Base-by-base conservation (phyloP, 1,284 basidiomycete genomes). In the Porogramme epimiltina region DNA sequence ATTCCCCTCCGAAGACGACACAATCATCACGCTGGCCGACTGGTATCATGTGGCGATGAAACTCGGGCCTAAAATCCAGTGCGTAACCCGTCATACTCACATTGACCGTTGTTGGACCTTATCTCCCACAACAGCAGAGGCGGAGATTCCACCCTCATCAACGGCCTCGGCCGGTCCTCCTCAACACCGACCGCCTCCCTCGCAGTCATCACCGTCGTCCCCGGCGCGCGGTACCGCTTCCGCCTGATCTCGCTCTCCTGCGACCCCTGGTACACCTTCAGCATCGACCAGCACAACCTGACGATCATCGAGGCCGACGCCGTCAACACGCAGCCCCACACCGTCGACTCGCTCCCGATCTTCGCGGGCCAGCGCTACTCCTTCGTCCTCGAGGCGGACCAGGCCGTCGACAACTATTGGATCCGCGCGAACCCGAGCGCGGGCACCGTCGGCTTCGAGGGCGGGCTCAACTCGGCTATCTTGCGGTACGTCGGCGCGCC, bases 401-500 rank as follows among this genome's bases (percentile, higher is more conserved):
- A 60, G 47, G 8, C 45, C 1, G 40, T 57, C 20, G 56, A 48
- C 41, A 61, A 60, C 50, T 63, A 63, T 42, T 63, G 60, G 60
- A 57, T 63, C 25, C 60, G 55, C 24, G 56, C 62, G 1, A 42
- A 48, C 26, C 75, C 77, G 1, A 70, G 68, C 45, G 39, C 55
- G n/a, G 70, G 72, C 13, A 62, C 61, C 15, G 61, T 62, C 20
- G 71, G 47, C n/a, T 54, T 77, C 54, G 61, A 50, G 0, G 68
- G 66, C 9, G 75, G 75, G 4, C 60, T 74, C 38, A 81, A 80
- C 58, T 69, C 71, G 16, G 84, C 81, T 2, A 80, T 86, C 49
- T 60, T 85, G 25, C 73, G 77, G 18, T 86, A 86, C 58, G 51
- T 40, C 0, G 76, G 77, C 4, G 83, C 82, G 3, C 56, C 66